Evolutionary conservation across 768 basidiomycete species (phyloP).

Genomic region (Porphyrellus cyaneotinctus): DNA sequence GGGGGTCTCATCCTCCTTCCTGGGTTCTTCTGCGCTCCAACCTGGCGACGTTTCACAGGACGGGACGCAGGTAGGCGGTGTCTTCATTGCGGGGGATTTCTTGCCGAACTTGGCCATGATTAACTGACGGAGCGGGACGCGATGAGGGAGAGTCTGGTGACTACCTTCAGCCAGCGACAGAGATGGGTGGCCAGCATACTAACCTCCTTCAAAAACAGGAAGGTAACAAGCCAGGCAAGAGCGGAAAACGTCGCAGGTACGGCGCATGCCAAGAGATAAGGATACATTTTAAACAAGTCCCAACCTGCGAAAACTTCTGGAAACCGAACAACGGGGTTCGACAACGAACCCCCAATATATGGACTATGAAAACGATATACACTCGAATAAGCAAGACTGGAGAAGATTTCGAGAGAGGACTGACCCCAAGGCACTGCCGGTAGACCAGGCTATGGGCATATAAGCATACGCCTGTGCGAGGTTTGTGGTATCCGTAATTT

Average conservation of each 20-base stretch:
- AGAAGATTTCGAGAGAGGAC: slow-evolving; percentile 6
- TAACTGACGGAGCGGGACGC: slow-evolving; percentile 26
- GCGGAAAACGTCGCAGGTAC: slow-evolving; percentile 59
- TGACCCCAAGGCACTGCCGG: slow-evolving; percentile 44
- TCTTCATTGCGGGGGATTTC: background rate
- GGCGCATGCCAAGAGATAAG: slow-evolving; percentile 72
- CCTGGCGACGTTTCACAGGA: slow-evolving; percentile 10
- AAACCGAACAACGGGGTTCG: slow-evolving; percentile 65
- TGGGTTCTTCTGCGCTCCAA: background rate
- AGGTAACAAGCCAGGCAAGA: slow-evolving; percentile 49
- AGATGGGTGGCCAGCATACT: background rate
- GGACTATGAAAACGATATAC: slow-evolving; percentile 42
- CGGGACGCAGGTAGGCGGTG: slow-evolving; percentile 5
- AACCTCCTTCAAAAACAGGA: slow-evolving; percentile 56
- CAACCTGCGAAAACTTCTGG: slow-evolving; percentile 55
- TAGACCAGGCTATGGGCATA: slow-evolving; percentile 53
- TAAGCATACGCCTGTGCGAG: slow-evolving; percentile 65
- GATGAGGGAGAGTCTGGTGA: slow-evolving; percentile 34
- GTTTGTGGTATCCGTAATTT: slow-evolving; percentile 70
- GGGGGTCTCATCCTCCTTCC: slow-evolving; percentile 28
- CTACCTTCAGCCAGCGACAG: slow-evolving; percentile 1
- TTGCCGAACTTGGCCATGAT: slow-evolving; percentile 16
- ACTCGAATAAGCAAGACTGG: background rate
- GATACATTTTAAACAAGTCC: slow-evolving; percentile 59
- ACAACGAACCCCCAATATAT: slow-evolving; percentile 61